phyloP scores from a whole-genome alignment of 768 basidiomycete genomes.

The Exidia glandulosa region DNA sequence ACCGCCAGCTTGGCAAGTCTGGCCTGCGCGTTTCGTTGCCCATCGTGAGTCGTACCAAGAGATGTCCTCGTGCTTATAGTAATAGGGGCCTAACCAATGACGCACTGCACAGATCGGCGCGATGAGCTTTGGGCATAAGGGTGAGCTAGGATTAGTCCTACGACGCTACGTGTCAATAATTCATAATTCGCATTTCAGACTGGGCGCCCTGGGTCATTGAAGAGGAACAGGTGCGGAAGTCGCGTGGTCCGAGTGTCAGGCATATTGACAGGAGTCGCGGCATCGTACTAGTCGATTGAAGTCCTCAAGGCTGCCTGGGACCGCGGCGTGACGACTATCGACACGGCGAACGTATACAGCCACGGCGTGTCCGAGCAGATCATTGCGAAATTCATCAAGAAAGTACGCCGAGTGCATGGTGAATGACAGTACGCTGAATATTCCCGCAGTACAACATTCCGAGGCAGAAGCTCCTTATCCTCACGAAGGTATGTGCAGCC shows the following conservation, averaged over 20 bases:
- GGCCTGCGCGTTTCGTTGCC: constrained; percentile 2
- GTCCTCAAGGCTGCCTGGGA: constrained; percentile 3
- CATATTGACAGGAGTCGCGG: too few relatives aligned
- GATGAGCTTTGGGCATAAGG: constrained; percentile 1
- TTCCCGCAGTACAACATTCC: constrained; percentile 4
- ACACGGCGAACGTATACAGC: not conserved
- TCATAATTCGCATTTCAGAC: too few relatives aligned
- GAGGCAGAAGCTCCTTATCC: not conserved
- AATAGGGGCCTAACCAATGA: too few relatives aligned
- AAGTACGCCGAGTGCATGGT: too few relatives aligned
- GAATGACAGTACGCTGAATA: too few relatives aligned
- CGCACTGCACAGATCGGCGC: not conserved
- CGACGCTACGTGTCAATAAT: too few relatives aligned
- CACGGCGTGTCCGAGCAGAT: constrained; percentile 28
- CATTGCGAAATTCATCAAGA: constrained; percentile 25
- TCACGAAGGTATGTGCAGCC: not conserved
- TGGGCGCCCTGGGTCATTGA: not conserved
- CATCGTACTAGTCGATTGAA: not conserved
- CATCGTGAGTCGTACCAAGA: not conserved
- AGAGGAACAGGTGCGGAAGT: not conserved
- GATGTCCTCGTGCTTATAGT: too few relatives aligned
- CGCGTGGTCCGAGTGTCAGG: too few relatives aligned
- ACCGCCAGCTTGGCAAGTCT: constrained; percentile 1
- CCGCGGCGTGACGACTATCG: not conserved
- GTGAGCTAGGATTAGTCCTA: not conserved